A percentile compares a stretch with the other conserved stretches of the same genome.
These are phyloP conservation scores for Diaporthe nobilis DNA, from an alignment of 2,329 filamentous ascomycete species.

Conservation along the genomic window DNA sequence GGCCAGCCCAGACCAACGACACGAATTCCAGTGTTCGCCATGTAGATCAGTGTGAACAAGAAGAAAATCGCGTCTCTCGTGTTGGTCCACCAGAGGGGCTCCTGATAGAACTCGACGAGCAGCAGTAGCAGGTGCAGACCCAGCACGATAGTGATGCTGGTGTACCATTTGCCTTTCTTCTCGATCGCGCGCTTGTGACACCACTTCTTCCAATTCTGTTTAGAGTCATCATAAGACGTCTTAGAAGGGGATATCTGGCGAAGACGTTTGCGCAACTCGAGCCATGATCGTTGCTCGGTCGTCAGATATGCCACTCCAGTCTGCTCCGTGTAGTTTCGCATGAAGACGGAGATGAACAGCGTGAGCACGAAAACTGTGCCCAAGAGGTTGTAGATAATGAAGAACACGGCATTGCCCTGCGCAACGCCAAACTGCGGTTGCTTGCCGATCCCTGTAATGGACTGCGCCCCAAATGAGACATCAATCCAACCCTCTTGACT, in stretches of 20 bases:
- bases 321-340: slow-evolving; percentile 99
- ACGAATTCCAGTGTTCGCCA: slow-evolving; percentile 85
- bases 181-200: slow-evolving; percentile 95
- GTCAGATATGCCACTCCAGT: slow-evolving; percentile 97
- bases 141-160: slow-evolving; percentile 82
- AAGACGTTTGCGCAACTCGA: slow-evolving; percentile 92
- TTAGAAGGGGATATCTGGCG: slow-evolving; percentile 96
- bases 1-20: slow-evolving; percentile 92
- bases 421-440: slow-evolving; percentile 80
- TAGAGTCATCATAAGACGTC: slow-evolving; percentile 83
- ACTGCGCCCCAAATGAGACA: slow-evolving; percentile 87
- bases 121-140: slow-evolving; percentile 87
- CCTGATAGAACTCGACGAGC: slow-evolving; percentile 86
- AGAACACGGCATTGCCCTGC: slow-evolving; percentile 92
- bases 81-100: slow-evolving; percentile 78
- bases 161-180: slow-evolving; percentile 94
- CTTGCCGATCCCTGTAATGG: slow-evolving; percentile 80
- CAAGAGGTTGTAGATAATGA: slow-evolving; percentile 95
- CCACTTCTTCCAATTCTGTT: slow-evolving; percentile 88
- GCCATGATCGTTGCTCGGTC: slow-evolving; percentile 95
- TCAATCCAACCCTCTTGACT: slow-evolving; percentile 98
- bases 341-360: slow-evolving; percentile 98
- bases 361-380: slow-evolving; percentile 97
- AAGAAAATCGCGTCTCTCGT: slow-evolving; percentile 85
- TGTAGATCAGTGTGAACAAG: slow-evolving; percentile 84